phyloP scores from a whole-genome alignment of 495 filamentous ascomycete genomes.

The Penicillium odoratum region DNA sequence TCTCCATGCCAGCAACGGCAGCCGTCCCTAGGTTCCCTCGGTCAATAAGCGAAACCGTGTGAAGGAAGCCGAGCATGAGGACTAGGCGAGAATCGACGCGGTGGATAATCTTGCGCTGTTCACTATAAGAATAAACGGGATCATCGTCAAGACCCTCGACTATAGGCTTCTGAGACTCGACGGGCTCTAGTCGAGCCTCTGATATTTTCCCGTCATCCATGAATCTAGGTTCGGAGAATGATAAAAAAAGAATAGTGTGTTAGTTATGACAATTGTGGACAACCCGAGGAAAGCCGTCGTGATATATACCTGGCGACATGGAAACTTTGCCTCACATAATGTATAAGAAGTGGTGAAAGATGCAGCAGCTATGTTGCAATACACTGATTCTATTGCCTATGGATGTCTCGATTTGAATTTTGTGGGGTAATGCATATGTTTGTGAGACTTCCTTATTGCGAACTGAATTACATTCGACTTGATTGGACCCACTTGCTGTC shows the following conservation, averaged over 20 bases:
- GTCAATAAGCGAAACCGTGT: constrained; percentile 22
- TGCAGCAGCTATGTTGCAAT: constrained; percentile 12
- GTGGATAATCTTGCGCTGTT: constrained; percentile 24
- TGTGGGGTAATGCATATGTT: neutral
- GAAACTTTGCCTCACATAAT: no score
- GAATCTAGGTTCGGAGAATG: neutral
- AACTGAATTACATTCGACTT: no score
- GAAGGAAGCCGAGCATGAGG: constrained; percentile 20
- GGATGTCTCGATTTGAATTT: neutral
- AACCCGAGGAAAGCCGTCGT: no score
- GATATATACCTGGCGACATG: no score
- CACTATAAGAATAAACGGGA: constrained; percentile 8
- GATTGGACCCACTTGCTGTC: neutral
- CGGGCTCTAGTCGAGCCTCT: constrained; percentile 1
- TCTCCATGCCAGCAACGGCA: constrained; percentile 19
- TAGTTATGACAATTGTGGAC: no score
- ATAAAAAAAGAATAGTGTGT: neutral
- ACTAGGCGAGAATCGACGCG: constrained; percentile 20
- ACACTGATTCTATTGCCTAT: neutral
- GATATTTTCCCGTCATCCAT: constrained; percentile 6
- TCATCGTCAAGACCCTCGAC: constrained; percentile 15
- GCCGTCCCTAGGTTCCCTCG: constrained; percentile 19
- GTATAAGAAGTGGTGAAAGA: constrained; percentile 10
- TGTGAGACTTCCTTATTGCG: no score
- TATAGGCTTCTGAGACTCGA: constrained; percentile 10